phyloP scores from a whole-genome alignment of 1,284 basidiomycete genomes.

The Coniferiporia sulphurascens region DNA sequence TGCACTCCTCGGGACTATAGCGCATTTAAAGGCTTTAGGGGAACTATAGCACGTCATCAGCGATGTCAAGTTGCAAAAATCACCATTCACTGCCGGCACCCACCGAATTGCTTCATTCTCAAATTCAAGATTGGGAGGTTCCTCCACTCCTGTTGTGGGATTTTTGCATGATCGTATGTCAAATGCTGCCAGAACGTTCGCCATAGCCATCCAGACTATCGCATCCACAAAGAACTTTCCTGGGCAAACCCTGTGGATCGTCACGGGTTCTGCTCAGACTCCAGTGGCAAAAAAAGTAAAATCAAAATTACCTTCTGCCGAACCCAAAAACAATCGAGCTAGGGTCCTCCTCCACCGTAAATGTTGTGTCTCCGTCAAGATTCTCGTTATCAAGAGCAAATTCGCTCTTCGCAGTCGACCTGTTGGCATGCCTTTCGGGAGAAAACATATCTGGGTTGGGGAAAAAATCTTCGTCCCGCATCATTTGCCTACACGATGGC shows the following conservation, averaged over 20 bases:
- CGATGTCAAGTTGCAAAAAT: not conserved
- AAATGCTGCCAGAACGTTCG: slow-evolving; percentile 20
- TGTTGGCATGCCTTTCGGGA: slow-evolving; percentile 3
- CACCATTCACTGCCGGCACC: not conserved
- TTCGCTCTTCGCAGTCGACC: not conserved
- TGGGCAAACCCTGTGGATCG: slow-evolving; percentile 17
- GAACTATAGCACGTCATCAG: not conserved
- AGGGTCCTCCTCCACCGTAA: slow-evolving; percentile 1
- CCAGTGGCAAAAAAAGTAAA: not conserved
- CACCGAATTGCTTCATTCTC: not conserved
- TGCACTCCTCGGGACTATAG: slow-evolving; percentile 1
- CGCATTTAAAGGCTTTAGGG: slow-evolving; percentile 10
- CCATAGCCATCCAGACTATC: slow-evolving; percentile 21
- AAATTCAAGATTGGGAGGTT: slow-evolving; percentile 22
- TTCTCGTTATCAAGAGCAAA: not conserved
- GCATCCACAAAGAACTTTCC: slow-evolving; percentile 18
- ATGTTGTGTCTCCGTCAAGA: not conserved
- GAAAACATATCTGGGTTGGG: slow-evolving; percentile 11
- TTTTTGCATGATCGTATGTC: slow-evolving; percentile 14
- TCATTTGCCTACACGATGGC: slow-evolving; percentile 9
- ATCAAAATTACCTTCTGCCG: slow-evolving; percentile 8
- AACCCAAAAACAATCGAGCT: slow-evolving; percentile 10
- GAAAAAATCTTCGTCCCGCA: slow-evolving; percentile 12
- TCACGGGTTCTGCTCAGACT: not conserved
- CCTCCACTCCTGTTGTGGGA: slow-evolving; percentile 36